Conservation (phyloP, 441 rosid genomes). For the Macaranga tanarius region DNA sequence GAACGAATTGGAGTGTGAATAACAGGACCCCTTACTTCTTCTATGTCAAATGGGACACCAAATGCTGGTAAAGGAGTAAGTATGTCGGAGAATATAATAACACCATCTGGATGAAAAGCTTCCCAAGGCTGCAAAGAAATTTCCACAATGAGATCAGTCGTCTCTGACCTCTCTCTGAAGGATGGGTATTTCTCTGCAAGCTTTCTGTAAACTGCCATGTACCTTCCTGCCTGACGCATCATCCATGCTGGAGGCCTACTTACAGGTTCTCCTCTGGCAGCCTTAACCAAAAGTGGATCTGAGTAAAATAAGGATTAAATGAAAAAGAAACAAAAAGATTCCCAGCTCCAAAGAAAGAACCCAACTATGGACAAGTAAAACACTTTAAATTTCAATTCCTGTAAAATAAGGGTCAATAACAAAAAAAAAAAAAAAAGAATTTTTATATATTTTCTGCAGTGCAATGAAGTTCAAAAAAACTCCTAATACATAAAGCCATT, state of each 20-base stretch:
- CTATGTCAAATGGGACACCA: slow-evolving; percentile 93
- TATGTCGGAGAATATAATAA: slow-evolving; percentile 91
- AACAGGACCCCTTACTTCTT: slow-evolving; percentile 83
- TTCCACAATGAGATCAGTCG: slow-evolving; percentile 86
- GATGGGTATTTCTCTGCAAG: slow-evolving; percentile 88
- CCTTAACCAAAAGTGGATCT: slow-evolving; percentile 90
- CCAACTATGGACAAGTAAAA: background rate
- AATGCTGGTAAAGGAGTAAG: slow-evolving; percentile 93
- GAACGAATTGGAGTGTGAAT: slow-evolving; percentile 73
- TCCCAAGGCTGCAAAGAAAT: slow-evolving; percentile 98
- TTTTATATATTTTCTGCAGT: too few relatives aligned
- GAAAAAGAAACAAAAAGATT: background rate
- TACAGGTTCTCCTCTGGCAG: slow-evolving; percentile 79
- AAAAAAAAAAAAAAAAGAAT: too few relatives aligned
- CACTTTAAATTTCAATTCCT: background rate
- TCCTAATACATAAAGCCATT: too few relatives aligned
- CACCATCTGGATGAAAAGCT: slow-evolving; percentile 90
- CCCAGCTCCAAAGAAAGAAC: background rate
- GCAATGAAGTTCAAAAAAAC: too few relatives aligned
- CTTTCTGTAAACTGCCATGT: slow-evolving; percentile 93
- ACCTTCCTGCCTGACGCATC: slow-evolving; percentile 99
- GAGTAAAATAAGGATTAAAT: slow-evolving; percentile 25
- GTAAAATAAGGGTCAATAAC: too few relatives aligned
- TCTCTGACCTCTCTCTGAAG: slow-evolving; percentile 92
- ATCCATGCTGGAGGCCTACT: slow-evolving; percentile 95